phyloP scores from a whole-genome alignment of 2,329 filamentous ascomycete genomes.

The Thelonectria olida region DNA sequence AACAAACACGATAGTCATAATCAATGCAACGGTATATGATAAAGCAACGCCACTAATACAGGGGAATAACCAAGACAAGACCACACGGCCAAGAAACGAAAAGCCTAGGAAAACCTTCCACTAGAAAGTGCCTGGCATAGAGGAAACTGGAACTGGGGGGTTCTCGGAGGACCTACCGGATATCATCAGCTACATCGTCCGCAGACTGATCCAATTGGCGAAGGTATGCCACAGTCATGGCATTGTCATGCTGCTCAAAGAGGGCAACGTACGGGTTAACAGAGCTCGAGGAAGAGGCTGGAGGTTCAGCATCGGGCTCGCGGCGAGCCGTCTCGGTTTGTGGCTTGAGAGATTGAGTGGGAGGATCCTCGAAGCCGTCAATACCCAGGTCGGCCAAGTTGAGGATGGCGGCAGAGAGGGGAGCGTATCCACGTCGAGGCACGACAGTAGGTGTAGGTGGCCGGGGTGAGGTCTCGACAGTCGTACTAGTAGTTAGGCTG shows the following conservation, averaged over 20 bases:
- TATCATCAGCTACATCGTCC: constrained; percentile 42
- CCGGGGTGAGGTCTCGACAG: constrained; percentile 5
- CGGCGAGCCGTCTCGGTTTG: not conserved
- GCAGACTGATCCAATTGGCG: constrained; percentile 37
- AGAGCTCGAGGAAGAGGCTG: constrained; percentile 29
- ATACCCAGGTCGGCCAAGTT: constrained; percentile 24
- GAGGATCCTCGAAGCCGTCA: constrained; percentile 2
- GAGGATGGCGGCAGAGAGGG: constrained; percentile 32
- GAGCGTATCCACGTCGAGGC: constrained; percentile 28
- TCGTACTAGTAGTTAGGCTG: not conserved
- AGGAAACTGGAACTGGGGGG: constrained; percentile 5
- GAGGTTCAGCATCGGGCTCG: not conserved
- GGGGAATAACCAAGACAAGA: not conserved
- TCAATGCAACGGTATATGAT: not conserved
- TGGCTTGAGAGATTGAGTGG: not conserved
- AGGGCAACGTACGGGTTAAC: constrained; percentile 43
- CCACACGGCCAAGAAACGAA: not conserved
- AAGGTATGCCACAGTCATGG: constrained; percentile 43
- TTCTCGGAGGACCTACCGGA: constrained; percentile 40
- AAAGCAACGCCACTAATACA: not conserved
- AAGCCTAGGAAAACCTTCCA: not conserved
- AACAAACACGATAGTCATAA: not conserved
- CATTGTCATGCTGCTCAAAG: constrained; percentile 44
- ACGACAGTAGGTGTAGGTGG: constrained; percentile 1
- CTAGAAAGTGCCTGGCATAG: constrained; percentile 20